Evolutionary conservation across 257 asterid species (phyloP).

Genomic region (Ophiorrhiza pumila): DNA sequence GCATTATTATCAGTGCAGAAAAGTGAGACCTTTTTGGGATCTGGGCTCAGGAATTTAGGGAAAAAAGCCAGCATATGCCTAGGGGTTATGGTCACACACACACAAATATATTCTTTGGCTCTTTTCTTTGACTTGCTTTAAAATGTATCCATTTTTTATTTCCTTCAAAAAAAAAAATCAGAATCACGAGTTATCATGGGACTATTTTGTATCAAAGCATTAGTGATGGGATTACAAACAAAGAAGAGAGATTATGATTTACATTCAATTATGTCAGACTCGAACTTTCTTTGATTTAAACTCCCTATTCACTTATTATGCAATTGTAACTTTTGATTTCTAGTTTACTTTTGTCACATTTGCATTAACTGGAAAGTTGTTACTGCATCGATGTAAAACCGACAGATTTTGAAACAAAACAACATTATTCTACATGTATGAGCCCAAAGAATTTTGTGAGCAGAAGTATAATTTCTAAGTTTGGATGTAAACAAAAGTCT

Average conservation of each 20-base stretch:
- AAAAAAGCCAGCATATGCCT: slow-evolving; percentile 12
- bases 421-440: neutral
- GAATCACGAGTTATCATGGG: too few species aligned
- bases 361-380: neutral
- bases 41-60: neutral
- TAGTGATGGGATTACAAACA: too few species aligned
- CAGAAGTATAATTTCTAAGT: neutral
- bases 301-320: neutral
- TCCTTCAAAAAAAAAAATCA: too few species aligned
- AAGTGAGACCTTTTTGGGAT: slow-evolving; percentile 1
- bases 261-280: neutral
- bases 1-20: slow-evolving; percentile 12
- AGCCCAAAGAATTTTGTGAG: neutral
- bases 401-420: neutral
- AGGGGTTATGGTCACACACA: neutral
- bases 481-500: too few species aligned
- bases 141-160: neutral
- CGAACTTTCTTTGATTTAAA: neutral
- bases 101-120: neutral
- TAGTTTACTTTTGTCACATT: neutral
- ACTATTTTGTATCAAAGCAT: too few species aligned
- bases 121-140: neutral
- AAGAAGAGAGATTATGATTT: too few species aligned
- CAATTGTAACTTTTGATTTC: neutral
- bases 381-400: neutral